Conservation (phyloP, 2,329 filamentous ascomycete genomes). For the Ceratocystis cacaofunesta region DNA sequence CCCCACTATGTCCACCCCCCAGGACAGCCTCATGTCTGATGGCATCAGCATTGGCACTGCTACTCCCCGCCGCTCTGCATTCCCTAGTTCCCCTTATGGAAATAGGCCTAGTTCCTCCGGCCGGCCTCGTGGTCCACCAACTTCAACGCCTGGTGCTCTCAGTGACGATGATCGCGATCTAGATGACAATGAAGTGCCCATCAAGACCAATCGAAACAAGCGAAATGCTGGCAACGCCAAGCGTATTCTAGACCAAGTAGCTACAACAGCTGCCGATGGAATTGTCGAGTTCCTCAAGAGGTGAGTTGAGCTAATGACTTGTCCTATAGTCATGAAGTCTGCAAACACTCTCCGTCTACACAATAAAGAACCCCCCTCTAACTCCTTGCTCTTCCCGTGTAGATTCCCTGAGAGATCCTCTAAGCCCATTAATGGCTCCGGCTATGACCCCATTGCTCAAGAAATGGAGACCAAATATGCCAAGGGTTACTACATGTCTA, state of each 20-base stretch:
- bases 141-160: constrained; percentile 44
- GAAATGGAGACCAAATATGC: constrained; percentile 27
- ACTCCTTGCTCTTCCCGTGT: constrained; percentile 1
- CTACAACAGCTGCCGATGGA: constrained; percentile 56
- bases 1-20: constrained; percentile 14
- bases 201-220: constrained; percentile 28
- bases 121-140: constrained; percentile 44
- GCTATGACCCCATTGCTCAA: constrained; percentile 9
- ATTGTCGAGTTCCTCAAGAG: constrained; percentile 70
- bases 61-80: constrained; percentile 31
- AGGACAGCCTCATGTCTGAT: constrained; percentile 37
- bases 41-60: constrained; percentile 30
- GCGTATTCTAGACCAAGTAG: constrained; percentile 61
- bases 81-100: constrained; percentile 19
- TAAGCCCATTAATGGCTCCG: neutral
- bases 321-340: no score
- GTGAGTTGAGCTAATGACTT: constrained; percentile 30
- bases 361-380: neutral
- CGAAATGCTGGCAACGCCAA: constrained; percentile 37
- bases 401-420: constrained; percentile 43
- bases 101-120: constrained; percentile 34
- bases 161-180: constrained; percentile 48
- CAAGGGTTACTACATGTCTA: constrained; percentile 72
- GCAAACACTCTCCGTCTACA: no score
- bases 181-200: constrained; percentile 48